phyloP scores from a whole-genome alignment of 2,329 filamentous ascomycete genomes.

The Pseudopyricularia javanii region DNA sequence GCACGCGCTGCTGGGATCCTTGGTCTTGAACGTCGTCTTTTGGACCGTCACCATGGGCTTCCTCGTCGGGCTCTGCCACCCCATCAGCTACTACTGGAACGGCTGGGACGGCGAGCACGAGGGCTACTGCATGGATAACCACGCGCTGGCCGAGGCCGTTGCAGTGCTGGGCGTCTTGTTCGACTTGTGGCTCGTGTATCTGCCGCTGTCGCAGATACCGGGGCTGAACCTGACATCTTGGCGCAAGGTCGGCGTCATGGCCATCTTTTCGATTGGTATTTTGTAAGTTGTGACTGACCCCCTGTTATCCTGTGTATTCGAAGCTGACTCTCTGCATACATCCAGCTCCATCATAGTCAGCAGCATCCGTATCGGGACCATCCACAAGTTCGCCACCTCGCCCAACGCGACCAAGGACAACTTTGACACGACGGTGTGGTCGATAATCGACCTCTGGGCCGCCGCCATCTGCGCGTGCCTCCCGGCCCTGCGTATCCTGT shows the following conservation, averaged over 20 bases:
- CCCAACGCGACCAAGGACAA: neutral
- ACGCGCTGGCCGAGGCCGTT: neutral
- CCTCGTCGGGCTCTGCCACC: neutral
- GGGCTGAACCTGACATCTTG: neutral
- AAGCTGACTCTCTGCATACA: neutral
- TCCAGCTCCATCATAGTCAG: neutral
- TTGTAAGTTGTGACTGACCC: neutral
- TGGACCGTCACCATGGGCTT: neutral
- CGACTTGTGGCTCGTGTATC: neutral
- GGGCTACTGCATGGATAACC: neutral
- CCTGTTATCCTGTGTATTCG: neutral
- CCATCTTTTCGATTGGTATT: neutral
- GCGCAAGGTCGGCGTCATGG: neutral
- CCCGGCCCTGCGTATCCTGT: slow-evolving; percentile 11
- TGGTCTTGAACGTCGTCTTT: neutral
- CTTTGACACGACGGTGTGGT: neutral
- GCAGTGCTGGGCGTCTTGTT: neutral
- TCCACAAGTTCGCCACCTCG: slow-evolving; percentile 11
- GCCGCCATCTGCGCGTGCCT: slow-evolving; percentile 17
- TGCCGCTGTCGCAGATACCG: neutral
- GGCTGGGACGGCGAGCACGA: neutral
- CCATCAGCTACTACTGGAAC: neutral
- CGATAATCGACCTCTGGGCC: slow-evolving; percentile 13
- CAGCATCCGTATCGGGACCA: neutral
- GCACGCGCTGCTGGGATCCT: neutral